Conservation (phyloP, 1,284 basidiomycete genomes). For the Tilletia caries region DNA sequence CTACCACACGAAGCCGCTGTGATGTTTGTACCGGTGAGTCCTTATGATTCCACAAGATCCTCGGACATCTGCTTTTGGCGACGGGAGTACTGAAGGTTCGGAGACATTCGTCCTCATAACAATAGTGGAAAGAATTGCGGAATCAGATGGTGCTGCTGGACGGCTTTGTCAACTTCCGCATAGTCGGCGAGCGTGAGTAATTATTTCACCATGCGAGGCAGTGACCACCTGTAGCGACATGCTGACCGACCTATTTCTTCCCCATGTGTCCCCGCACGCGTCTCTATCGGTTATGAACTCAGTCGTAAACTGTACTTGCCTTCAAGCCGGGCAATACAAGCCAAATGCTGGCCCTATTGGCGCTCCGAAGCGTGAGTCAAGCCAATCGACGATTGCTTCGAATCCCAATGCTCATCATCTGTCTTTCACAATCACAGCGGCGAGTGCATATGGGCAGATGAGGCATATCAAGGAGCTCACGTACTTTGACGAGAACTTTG, state of each 20-base stretch:
- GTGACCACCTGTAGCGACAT: no score
- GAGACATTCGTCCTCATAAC: background rate
- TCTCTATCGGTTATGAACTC: no score
- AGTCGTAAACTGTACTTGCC: constrained; percentile 11
- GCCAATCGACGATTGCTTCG: background rate
- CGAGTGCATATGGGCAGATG: background rate
- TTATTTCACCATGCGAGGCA: background rate
- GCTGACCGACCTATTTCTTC: no score
- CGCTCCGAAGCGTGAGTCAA: constrained; percentile 1
- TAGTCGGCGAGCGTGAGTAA: constrained; percentile 9
- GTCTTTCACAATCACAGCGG: background rate
- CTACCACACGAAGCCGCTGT: constrained; percentile 9
- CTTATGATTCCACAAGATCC: no score
- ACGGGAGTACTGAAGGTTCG: background rate
- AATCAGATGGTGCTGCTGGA: constrained; percentile 12
- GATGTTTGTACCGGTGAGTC: constrained; percentile 12
- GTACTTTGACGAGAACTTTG: constrained; percentile 8
- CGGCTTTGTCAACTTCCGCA: constrained; percentile 13
- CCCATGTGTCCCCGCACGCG: no score
- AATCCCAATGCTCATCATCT: background rate
- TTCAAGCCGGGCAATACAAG: constrained; percentile 11
- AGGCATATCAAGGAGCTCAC: constrained; percentile 14
- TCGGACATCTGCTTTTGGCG: no score
- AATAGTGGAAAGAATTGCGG: constrained; percentile 7
- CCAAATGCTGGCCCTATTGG: constrained; percentile 5